Base-by-base conservation (phyloP, 208 protist species). In the Herpetomonas tarakana region DNA sequence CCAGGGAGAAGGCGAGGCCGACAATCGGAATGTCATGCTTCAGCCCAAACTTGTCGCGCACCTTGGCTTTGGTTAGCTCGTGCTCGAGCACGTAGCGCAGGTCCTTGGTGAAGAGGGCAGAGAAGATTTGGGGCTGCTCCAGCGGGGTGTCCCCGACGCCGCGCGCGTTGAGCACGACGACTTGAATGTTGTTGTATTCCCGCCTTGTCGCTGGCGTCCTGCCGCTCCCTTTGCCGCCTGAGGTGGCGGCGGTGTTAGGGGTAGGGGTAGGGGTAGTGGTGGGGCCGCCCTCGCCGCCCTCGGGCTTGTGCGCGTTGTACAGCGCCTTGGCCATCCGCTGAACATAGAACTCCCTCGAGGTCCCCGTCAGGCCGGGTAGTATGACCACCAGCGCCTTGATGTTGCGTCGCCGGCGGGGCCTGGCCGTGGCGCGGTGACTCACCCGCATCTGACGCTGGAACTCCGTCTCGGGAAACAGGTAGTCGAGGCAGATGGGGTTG, bases 401-500 rank as follows among this genome's bases (percentile, higher is more conserved):
- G 35, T 41, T 41, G 35, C 62, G 59, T 31, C 52, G 60, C 49
- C 21, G 46, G 35, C 38, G 27, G n/a, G 27, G 19, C 18, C 35
- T 25, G 9, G 57, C 11, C 24, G 26, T n/a, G 14, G 18, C 4
- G 41, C 16, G 44, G 38, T 22, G 19, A 24, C 55, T 6, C 35
- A 41, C 9, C 35, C 35, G 35, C 35, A 41, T 6, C 14, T 41
- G 9, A 18, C 35, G 35, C 14, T 41, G 35, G 9, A 6, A 14
- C 35, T 41, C 35, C 14, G 35, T 41, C 35, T 41, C 49, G 1
- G 79, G 79, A 0, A 66, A 46, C 29, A 82, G 58, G 38, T 57
- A 87, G 65, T 92, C 85, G 7, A 92, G 59, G 24, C 78, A 88
- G 12, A 86, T 65, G 22, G 56, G 72, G 62, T 79, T 78, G 38